A percentile compares a stretch with the other conserved stretches of the same genome.
These are phyloP conservation scores for Metschnikowia dekortorum DNA, from an alignment of 805 yeast species.

Conservation along the genomic window DNA sequence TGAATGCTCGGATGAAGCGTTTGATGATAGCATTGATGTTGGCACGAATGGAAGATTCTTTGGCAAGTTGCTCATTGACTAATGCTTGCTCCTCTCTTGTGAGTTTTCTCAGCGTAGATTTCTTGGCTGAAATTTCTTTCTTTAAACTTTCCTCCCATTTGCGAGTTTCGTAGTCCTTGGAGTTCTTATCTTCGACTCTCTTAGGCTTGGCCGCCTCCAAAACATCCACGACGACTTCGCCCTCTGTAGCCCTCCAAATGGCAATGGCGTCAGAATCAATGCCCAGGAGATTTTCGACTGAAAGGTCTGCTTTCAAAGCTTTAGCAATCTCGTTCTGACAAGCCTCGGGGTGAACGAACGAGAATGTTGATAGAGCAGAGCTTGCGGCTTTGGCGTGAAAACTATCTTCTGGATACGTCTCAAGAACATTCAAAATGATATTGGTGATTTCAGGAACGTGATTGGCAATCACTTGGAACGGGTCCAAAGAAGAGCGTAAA, in stretches of 20 bases:
- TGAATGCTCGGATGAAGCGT: slow-evolving; percentile 45
- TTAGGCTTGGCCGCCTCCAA: slow-evolving; percentile 39
- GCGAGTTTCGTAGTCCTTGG: slow-evolving; percentile 78
- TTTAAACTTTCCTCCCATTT: slow-evolving; percentile 89
- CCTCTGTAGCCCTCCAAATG: slow-evolving; percentile 69
- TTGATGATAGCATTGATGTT: slow-evolving; percentile 37
- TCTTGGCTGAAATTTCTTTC: slow-evolving; percentile 63
- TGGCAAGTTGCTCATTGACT: slow-evolving; percentile 57
- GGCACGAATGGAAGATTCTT: slow-evolving; percentile 56
- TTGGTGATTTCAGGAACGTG: slow-evolving; percentile 21
- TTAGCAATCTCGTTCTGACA: slow-evolving; percentile 49
- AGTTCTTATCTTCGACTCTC: slow-evolving; percentile 57
- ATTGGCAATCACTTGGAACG: slow-evolving; percentile 43
- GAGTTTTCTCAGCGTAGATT: slow-evolving; percentile 52
- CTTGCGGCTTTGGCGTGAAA: slow-evolving; percentile 49
- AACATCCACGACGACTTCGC: slow-evolving; percentile 64
- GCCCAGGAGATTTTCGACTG: slow-evolving; percentile 26
- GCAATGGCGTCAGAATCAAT: slow-evolving; percentile 48
- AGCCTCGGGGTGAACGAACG: slow-evolving; percentile 57
- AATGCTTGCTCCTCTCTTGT: slow-evolving; percentile 71
- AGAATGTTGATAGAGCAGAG: slow-evolving; percentile 33
- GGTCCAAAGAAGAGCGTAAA: slow-evolving; percentile 52
- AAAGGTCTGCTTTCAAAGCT: slow-evolving; percentile 42
- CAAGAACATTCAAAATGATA: slow-evolving; percentile 16
- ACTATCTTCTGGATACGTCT: slow-evolving; percentile 27